Conservation (phyloP, 257 asterid genomes). For the Buddleja alternifolia region DNA sequence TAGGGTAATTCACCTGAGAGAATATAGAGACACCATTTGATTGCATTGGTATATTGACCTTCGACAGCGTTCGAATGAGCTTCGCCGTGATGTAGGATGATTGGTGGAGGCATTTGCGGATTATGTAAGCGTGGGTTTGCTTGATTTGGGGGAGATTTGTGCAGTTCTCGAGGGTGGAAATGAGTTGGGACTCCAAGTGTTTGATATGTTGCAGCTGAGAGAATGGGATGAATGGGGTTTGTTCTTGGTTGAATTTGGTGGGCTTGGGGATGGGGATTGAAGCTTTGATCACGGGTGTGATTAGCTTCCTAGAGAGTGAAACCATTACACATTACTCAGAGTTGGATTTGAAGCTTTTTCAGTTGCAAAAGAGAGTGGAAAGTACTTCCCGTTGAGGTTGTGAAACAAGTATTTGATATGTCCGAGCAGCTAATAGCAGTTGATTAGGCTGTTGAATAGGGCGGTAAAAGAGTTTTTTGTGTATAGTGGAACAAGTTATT, state of each 20-base stretch:
- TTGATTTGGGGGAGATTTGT: slow-evolving; percentile 54
- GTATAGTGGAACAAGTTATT: too few species aligned
- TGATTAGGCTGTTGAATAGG: too few species aligned
- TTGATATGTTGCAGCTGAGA: slow-evolving; percentile 61
- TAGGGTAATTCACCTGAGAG: slow-evolving; percentile 57
- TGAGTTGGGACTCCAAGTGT: slow-evolving; percentile 52
- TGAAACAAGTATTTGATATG: neutral
- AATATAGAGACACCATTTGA: slow-evolving; percentile 56
- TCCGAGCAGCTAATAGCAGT: too few species aligned
- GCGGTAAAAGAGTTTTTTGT: too few species aligned
- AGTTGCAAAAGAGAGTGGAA: neutral
- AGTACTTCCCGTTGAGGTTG: neutral
- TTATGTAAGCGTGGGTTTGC: slow-evolving; percentile 64
- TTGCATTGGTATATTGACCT: slow-evolving; percentile 45
- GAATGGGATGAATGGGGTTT: slow-evolving; percentile 60
- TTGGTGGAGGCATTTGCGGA: slow-evolving; percentile 72
- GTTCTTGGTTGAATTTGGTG: slow-evolving; percentile 13
- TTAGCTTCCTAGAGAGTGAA: slow-evolving; percentile 48
- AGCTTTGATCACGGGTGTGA: slow-evolving; percentile 34
- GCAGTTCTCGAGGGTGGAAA: slow-evolving; percentile 59
- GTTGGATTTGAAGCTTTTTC: neutral
- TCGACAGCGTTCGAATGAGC: slow-evolving; percentile 67
- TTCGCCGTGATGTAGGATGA: slow-evolving; percentile 68
- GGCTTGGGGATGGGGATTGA: slow-evolving; percentile 27
- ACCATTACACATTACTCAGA: slow-evolving; percentile 47